Evolutionary conservation across 1,284 basidiomycete species (phyloP).

Genomic region (Cystobasidium slooffiae): DNA sequence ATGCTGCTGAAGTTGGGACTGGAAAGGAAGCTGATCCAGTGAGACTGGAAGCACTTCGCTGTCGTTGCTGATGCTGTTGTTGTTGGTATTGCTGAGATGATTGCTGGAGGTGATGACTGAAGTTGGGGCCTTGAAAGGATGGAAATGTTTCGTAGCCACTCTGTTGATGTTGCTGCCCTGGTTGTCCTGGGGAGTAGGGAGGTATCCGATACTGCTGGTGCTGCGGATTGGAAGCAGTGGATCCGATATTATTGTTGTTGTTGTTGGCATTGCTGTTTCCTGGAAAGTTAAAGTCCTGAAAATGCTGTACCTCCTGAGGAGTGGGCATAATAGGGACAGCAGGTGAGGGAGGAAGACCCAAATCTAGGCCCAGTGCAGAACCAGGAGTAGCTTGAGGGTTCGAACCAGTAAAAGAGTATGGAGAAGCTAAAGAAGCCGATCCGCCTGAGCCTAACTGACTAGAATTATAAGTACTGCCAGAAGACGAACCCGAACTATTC

Average conservation of each 20-base stretch:
- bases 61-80: constrained; percentile 5
- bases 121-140: constrained; percentile 27
- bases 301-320: constrained; percentile 17
- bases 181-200: constrained; percentile 3
- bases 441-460: constrained; percentile 5
- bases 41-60: constrained; percentile 1
- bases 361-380: constrained; percentile 20
- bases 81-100: background rate
- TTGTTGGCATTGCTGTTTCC: constrained; percentile 9
- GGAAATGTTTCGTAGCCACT: constrained; percentile 8
- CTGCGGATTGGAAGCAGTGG: background rate
- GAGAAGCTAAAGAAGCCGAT: constrained; percentile 21
- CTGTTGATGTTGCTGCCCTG: background rate
- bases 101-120: background rate
- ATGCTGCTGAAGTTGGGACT: constrained; percentile 5
- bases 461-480: constrained; percentile 26
- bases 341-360: constrained; percentile 16
- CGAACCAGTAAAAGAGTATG: constrained; percentile 14
- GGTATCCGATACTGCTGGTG: constrained; percentile 22
- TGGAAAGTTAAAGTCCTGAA: constrained; percentile 31
- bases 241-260: background rate
- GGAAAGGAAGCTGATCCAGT: constrained; percentile 6
- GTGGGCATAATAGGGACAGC: constrained; percentile 2
- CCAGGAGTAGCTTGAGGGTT: constrained; percentile 9
- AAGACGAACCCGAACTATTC: constrained; percentile 27